Percentiles rank a stretch among this genome's conserved stretches.
These are phyloP conservation scores for Sicyos baderoa DNA, from an alignment of 306 rosid species.

Conservation along the genomic window DNA sequence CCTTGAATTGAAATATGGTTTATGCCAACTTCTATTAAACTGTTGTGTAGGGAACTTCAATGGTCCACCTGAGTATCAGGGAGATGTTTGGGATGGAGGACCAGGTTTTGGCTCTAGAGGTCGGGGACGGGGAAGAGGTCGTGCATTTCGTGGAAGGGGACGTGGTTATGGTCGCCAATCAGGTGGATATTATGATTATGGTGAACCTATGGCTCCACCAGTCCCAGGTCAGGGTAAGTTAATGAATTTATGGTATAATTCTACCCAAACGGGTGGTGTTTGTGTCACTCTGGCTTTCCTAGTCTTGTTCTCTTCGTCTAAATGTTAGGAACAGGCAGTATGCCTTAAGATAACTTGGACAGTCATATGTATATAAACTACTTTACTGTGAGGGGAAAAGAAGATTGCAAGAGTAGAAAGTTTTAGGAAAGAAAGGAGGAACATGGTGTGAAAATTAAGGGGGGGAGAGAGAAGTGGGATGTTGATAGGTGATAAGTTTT, in stretches of 20 bases:
- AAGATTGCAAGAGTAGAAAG: too few relatives aligned
- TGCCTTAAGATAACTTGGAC: too few relatives aligned
- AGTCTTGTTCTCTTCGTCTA: not conserved
- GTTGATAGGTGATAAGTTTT: too few relatives aligned
- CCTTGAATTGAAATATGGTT: not conserved
- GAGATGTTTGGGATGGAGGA: slow-evolving; percentile 71
- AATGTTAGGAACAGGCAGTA: too few relatives aligned
- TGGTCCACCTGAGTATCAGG: slow-evolving; percentile 56
- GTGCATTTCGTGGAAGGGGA: slow-evolving; percentile 47
- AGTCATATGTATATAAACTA: too few relatives aligned
- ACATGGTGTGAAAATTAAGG: too few relatives aligned
- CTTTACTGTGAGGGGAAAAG: too few relatives aligned
- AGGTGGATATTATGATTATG: slow-evolving; percentile 52
- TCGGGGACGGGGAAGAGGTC: slow-evolving; percentile 62
- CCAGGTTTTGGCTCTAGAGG: slow-evolving; percentile 68
- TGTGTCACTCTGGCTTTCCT: not conserved
- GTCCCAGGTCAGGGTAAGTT: slow-evolving; percentile 57
- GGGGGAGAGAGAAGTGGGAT: too few relatives aligned
- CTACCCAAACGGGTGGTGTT: not conserved
- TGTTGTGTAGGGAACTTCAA: slow-evolving; percentile 44
- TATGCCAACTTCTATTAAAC: not conserved
- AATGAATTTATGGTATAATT: not conserved
- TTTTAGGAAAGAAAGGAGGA: too few relatives aligned
- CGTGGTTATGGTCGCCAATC: slow-evolving; percentile 50
- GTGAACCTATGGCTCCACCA: slow-evolving; percentile 52